Percentiles rank a stretch among this genome's conserved stretches.
Conservation (phyloP, 2,329 filamentous ascomycete genomes). For the Hyphodiscus sp. region DNA sequence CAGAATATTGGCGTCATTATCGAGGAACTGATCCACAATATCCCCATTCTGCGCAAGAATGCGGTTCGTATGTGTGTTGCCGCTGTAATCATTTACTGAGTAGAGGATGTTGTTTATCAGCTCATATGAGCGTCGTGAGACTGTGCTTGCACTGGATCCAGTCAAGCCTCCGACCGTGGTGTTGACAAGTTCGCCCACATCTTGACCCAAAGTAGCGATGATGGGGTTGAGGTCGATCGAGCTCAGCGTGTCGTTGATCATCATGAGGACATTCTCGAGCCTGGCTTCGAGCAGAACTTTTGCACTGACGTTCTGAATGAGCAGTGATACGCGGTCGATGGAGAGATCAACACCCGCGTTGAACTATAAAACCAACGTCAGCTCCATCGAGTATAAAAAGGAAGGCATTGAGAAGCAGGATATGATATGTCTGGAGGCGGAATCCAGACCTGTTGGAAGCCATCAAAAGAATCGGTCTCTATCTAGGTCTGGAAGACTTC, state of each 20-base stretch:
- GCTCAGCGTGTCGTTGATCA: constrained; percentile 51
- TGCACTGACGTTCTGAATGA: constrained; percentile 52
- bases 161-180: constrained; percentile 27
- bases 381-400: no score
- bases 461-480: no score
- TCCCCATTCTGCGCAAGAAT: constrained; percentile 48
- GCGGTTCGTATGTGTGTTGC: constrained; percentile 49
- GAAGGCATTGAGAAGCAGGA: no score
- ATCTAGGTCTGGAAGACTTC: no score
- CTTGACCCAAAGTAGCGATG: constrained; percentile 47
- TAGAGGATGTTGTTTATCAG: constrained; percentile 53
- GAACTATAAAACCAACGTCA: constrained; percentile 40
- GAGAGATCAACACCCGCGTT: constrained; percentile 54
- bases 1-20: constrained; percentile 45
- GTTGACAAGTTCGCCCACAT: constrained; percentile 42
- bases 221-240: constrained; percentile 56
- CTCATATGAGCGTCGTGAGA: constrained; percentile 35
- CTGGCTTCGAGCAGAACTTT: constrained; percentile 53
- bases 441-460: no score
- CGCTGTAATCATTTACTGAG: constrained; percentile 53
- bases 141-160: constrained; percentile 14
- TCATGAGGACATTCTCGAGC: constrained; percentile 51
- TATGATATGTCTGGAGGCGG: no score
- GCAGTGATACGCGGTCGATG: constrained; percentile 49
- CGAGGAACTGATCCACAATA: constrained; percentile 46